Evolutionary conservation across 2,329 filamentous ascomycete genomes (phyloP), one percentile per base, ranked within the genome.

Genomic region (Diaporthe citri): DNA sequence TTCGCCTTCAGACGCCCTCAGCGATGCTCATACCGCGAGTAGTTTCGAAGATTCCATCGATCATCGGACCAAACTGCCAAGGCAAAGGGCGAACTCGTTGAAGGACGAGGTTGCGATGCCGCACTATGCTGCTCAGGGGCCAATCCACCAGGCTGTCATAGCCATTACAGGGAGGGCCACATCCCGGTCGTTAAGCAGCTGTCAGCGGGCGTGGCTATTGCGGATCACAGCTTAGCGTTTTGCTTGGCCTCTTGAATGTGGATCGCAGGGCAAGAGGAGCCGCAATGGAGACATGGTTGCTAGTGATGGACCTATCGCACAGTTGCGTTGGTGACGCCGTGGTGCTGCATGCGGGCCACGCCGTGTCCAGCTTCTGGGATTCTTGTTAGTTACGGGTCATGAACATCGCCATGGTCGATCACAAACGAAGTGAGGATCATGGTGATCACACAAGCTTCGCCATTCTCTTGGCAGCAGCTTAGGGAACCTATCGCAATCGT

Each of bases 21-120:
- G 34, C 4, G 34, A 20, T n/a, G 34, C 48, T 41, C 64, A 69
- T 55, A 55, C 48, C 48, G 64, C 48, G 64, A 69, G 52, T 57
- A 41, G 59, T 72, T 46, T 66, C 59, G 48, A 59, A 46, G 59
- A 59, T 60, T 51, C 39, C 43, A 62, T 41, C 41, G 28, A 56
- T n/a, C 4, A 72, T 75, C 59, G 67, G 73, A 71, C 67, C 73
- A 75, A 75, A 75, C 67, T 28, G 73, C 73, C 73, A 75, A 75
- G 73, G 51, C n/a, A 55, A 46, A 56, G 31, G 57, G 59, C 43
- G 48, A 69, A 22, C 48, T 55, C 64, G 48, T 55, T 41, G 64
- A 22, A 13, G 31, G 39, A 20, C 46, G 46, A 39, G 43, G n/a
- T 69, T 69, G 48, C 34, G 64, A 69, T 69, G 64, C 64, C 48